phyloP scores from a whole-genome alignment of 2,329 filamentous ascomycete genomes.

The Trichoderma endophyticum region DNA sequence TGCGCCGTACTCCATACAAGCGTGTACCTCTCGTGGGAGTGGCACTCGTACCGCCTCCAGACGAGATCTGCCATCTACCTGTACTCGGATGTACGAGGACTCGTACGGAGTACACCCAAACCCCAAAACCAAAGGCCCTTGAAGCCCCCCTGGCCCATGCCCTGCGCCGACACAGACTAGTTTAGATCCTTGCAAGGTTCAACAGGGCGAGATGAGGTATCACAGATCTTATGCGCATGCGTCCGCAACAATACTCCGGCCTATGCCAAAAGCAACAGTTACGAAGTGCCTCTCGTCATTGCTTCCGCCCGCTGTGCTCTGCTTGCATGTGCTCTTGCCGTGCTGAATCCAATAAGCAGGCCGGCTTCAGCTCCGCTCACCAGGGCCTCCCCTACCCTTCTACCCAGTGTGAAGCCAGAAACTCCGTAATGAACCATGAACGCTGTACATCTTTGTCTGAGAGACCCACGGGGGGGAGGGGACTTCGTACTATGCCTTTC shows the following conservation, averaged over 20 bases:
- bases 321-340: not conserved
- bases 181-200: conserved; percentile 24
- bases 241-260: conserved; percentile 35
- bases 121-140: not conserved
- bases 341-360: not conserved
- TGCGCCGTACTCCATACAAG: not conserved
- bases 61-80: conserved; percentile 19
- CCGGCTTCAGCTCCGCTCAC: not conserved
- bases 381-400: not conserved
- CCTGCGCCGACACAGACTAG: conserved; percentile 16
- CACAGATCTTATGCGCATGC: conserved; percentile 38
- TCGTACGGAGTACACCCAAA: not conserved
- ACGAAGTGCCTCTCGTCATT: conserved; percentile 15
- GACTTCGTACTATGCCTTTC: not conserved
- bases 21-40: not conserved
- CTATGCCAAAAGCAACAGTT: conserved; percentile 15
- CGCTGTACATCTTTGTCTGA: not conserved
- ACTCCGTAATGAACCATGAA: conserved; percentile 1
- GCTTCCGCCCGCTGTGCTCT: conserved; percentile 3
- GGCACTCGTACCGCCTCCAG: not conserved
- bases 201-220: conserved; percentile 39
- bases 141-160: conserved; percentile 20
- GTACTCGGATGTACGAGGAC: not conserved
- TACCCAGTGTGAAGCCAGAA: not conserved
- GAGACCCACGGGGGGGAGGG: not conserved